Percentiles rank a stretch among this genome's conserved stretches.
phyloP scores from a whole-genome alignment of 805 yeast genomes.

The Kodamaea leandrae region DNA sequence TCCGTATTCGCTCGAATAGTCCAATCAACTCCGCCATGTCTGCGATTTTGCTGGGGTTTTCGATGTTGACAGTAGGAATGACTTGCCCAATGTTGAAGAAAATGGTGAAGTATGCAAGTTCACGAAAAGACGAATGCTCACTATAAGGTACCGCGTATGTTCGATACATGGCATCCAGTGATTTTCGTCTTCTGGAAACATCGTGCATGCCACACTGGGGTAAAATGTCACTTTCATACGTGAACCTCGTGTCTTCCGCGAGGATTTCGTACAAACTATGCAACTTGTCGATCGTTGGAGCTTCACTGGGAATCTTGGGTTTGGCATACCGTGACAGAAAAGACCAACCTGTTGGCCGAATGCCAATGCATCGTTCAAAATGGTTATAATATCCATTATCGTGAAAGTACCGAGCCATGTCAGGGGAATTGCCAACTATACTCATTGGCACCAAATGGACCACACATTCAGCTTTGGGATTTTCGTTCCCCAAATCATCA shows the following conservation, averaged over 20 bases:
- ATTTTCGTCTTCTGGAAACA: slow-evolving; percentile 16
- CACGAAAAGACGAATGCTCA: slow-evolving; percentile 90
- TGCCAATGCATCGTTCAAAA: slow-evolving; percentile 65
- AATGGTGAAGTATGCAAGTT: slow-evolving; percentile 63
- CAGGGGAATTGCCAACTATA: slow-evolving; percentile 45
- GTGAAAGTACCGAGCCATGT: slow-evolving; percentile 49
- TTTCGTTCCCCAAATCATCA: slow-evolving; percentile 39
- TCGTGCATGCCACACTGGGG: slow-evolving; percentile 23
- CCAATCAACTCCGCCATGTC: slow-evolving; percentile 34
- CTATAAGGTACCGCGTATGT: slow-evolving; percentile 78
- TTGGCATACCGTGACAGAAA: slow-evolving; percentile 26
- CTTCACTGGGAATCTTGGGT: slow-evolving; percentile 4
- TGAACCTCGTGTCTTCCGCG: slow-evolving; percentile 18
- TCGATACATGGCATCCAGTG: slow-evolving; percentile 32
- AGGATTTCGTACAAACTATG: slow-evolving; percentile 3
- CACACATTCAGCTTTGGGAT: slow-evolving; percentile 34
- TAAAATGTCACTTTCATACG: slow-evolving; percentile 29
- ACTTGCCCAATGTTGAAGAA: slow-evolving; percentile 49
- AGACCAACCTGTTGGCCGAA: slow-evolving; percentile 92
- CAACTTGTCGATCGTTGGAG: not conserved
- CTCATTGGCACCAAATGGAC: slow-evolving; percentile 73
- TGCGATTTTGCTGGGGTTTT: slow-evolving; percentile 20
- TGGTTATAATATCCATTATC: slow-evolving; percentile 41
- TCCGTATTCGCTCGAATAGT: slow-evolving; percentile 27
- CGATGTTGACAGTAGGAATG: slow-evolving; percentile 75